These are phyloP conservation scores for Anthracocystis walkeri DNA, from an alignment of 1,284 basidiomycete genomes.

Conservation along the genomic window DNA sequence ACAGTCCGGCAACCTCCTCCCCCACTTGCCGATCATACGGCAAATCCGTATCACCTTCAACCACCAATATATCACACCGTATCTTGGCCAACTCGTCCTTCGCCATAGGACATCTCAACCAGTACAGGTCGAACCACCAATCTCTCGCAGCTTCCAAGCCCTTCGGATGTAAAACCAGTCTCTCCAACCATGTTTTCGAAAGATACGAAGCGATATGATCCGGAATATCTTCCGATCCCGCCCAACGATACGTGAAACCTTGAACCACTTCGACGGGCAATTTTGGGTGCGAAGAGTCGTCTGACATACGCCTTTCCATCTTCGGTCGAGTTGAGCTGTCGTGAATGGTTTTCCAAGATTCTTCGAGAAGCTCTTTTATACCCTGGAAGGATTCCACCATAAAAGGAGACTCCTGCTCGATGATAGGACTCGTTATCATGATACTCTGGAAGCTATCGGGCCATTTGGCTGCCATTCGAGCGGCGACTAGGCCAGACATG, in stretches of 20 bases:
- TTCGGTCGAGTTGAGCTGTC: not conserved
- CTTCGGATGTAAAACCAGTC: slow-evolving; percentile 9
- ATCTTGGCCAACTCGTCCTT: not conserved
- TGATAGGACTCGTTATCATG: slow-evolving; percentile 24
- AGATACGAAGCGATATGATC: slow-evolving; percentile 23
- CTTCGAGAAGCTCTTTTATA: slow-evolving; percentile 25
- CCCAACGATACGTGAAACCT: slow-evolving; percentile 30
- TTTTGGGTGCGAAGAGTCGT: not conserved
- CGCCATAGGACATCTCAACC: slow-evolving; percentile 17
- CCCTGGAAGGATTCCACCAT: slow-evolving; percentile 36
- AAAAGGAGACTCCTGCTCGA: slow-evolving; percentile 17
- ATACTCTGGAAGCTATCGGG: slow-evolving; percentile 8
- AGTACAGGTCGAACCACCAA: slow-evolving; percentile 44
- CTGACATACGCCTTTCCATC: not conserved
- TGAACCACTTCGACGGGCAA: slow-evolving; percentile 33
- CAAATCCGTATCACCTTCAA: slow-evolving; percentile 21
- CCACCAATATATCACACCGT: slow-evolving; percentile 16
- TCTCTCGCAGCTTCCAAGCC: slow-evolving; percentile 18
- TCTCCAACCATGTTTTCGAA: slow-evolving; percentile 20
- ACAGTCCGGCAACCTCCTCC: slow-evolving; percentile 7
- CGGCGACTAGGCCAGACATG: slow-evolving; percentile 26
- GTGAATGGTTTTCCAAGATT: slow-evolving; percentile 11
- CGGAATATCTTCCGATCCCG: slow-evolving; percentile 24
- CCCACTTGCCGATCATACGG: slow-evolving; percentile 30
- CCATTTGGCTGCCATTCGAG: slow-evolving; percentile 18